Conservation (phyloP, 352 stramenopile genomes). For the Globisporangium heterothallicum region DNA sequence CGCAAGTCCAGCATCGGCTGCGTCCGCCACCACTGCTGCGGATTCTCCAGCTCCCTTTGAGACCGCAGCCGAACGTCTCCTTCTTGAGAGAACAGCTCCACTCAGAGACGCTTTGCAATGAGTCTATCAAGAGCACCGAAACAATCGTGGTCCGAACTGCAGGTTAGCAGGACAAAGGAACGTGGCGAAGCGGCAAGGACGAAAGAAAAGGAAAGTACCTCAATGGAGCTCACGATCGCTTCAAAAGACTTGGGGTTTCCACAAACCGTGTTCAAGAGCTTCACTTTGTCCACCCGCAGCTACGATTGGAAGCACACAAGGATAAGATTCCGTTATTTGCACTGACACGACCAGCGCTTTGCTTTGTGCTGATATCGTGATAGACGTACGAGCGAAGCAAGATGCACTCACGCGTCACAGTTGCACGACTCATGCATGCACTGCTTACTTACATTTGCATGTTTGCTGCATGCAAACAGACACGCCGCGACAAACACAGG, state of each 20-base stretch:
- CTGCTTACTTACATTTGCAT: conserved; percentile 39
- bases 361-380: no score
- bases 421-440: no score
- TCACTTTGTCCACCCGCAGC: conserved; percentile 54
- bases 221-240: conserved; percentile 61
- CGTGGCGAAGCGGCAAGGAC: no score
- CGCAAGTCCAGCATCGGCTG: not conserved
- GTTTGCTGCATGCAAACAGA: conserved; percentile 60
- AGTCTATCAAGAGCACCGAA: no score
- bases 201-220: conserved; percentile 21
- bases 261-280: conserved; percentile 52
- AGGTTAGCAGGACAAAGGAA: no score
- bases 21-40: not conserved
- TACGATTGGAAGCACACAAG: conserved; percentile 13
- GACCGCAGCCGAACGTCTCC: conserved; percentile 15
- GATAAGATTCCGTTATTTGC: not conserved
- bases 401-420: no score
- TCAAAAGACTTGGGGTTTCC: conserved; percentile 59
- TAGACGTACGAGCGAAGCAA: no score
- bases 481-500: conserved; percentile 62
- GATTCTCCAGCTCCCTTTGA: conserved; percentile 2
- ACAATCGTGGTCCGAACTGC: no score
- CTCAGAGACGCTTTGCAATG: conserved; percentile 41
- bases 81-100: conserved; percentile 30
- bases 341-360: not conserved